Evolutionary conservation across 1,139 yeast species (phyloP).

Genomic region (Ashbya aceris): DNA sequence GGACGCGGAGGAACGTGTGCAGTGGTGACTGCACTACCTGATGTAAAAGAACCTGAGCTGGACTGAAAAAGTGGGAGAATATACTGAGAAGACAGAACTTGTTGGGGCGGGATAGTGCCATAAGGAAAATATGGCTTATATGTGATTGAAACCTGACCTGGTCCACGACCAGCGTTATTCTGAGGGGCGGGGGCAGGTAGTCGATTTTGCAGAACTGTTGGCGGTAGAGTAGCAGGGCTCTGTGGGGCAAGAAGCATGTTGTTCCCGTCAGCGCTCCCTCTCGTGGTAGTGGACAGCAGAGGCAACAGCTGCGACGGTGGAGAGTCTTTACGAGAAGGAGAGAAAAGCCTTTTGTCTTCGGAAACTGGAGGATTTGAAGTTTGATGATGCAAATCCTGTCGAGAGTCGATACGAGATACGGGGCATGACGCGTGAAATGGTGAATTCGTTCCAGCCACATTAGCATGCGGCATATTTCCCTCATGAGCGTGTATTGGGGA

Average conservation of each 20-base stretch:
- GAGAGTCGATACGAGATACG: slow-evolving; percentile 6
- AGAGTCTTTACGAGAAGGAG: slow-evolving; percentile 2
- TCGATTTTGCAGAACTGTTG: too few relatives aligned
- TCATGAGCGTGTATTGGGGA: not conserved
- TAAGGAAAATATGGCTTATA: slow-evolving; percentile 12
- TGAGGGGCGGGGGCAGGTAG: too few relatives aligned
- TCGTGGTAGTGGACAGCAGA: not conserved
- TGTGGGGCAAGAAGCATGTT: too few relatives aligned
- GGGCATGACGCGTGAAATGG: slow-evolving; percentile 6
- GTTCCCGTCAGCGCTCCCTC: too few relatives aligned
- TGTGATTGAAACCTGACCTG: slow-evolving; percentile 7
- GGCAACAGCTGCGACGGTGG: slow-evolving; percentile 5
- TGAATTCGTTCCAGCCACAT: slow-evolving; percentile 1
- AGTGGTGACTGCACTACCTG: not conserved
- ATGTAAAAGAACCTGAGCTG: not conserved
- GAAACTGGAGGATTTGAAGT: not conserved
- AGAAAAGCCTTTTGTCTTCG: slow-evolving; percentile 1
- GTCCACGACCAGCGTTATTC: not conserved
- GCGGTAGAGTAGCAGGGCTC: too few relatives aligned
- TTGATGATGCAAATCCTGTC: not conserved
- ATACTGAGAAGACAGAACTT: not conserved
- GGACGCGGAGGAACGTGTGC: too few relatives aligned
- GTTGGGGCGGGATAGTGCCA: slow-evolving; percentile 10
- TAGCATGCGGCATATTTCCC: too few relatives aligned
- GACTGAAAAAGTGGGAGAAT: slow-evolving; percentile 1